Evolutionary conservation across 495 filamentous ascomycete genomes (phyloP).

Genomic region (Hypoxylon lienhwacheense): DNA sequence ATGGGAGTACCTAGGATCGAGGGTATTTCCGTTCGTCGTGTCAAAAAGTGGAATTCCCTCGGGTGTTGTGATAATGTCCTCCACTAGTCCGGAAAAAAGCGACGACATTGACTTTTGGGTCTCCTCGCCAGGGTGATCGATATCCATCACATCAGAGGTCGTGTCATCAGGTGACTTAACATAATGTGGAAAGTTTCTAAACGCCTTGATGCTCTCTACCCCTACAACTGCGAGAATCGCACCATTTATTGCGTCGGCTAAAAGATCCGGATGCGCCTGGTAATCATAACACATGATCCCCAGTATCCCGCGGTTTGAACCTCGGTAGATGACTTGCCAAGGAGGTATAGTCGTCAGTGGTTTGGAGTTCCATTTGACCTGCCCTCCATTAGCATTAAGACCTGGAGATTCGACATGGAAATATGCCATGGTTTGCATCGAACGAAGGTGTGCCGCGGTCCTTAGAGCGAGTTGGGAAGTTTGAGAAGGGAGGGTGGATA

Average conservation of each 20-base stretch:
- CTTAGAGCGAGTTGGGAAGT: conserved; percentile 62
- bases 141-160: conserved; percentile 13
- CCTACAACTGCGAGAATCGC: conserved; percentile 46
- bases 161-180: conserved; percentile 8
- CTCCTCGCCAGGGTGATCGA: conserved; percentile 14
- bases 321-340: conserved; percentile 45
- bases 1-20: conserved; percentile 50
- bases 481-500: conserved; percentile 59
- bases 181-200: conserved; percentile 30
- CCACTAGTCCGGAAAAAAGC: conserved; percentile 7
- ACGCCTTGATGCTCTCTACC: conserved; percentile 41
- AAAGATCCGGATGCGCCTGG: conserved; percentile 42
- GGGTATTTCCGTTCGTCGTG: conserved; percentile 43
- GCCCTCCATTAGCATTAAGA: not conserved
- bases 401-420: conserved; percentile 56
- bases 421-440: conserved; percentile 81
- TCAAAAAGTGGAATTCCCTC: conserved; percentile 48
- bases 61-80: conserved; percentile 16
- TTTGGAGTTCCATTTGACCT: conserved; percentile 42
- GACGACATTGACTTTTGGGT: not conserved
- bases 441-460: conserved; percentile 68
- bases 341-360: conserved; percentile 46
- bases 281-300: conserved; percentile 53
- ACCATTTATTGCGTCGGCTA: conserved; percentile 51
- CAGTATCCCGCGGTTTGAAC: conserved; percentile 38